Conservation (phyloP, 2,329 filamentous ascomycete genomes). For the Sarocladium strictum region DNA sequence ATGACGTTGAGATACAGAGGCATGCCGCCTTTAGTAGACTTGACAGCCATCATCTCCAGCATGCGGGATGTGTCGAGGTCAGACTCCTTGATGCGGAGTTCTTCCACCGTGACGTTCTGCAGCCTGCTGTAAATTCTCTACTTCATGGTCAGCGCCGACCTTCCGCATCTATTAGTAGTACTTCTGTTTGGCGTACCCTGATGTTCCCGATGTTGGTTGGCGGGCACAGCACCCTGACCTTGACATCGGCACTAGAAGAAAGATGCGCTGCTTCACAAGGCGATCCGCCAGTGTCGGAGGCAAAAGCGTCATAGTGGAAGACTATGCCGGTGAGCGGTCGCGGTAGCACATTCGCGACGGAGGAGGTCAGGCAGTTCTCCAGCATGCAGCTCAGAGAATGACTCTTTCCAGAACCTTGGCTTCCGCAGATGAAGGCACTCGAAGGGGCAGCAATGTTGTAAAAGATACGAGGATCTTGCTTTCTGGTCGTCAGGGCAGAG, state of each 20-base stretch:
- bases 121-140: slow-evolving; percentile 35
- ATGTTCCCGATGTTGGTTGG: slow-evolving; percentile 23
- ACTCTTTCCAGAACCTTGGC: slow-evolving; percentile 59
- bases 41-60: slow-evolving; percentile 54
- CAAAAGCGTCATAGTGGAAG: slow-evolving; percentile 58
- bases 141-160: no score
- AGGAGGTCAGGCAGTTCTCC: slow-evolving; percentile 50
- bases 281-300: slow-evolving; percentile 37
- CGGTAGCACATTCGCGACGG: slow-evolving; percentile 36
- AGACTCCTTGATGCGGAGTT: slow-evolving; percentile 42
- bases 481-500: not conserved
- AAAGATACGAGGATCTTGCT: slow-evolving; percentile 29
- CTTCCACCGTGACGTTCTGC: slow-evolving; percentile 38
- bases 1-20: slow-evolving; percentile 56
- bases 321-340: slow-evolving; percentile 53
- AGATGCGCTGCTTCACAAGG: slow-evolving; percentile 57
- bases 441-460: slow-evolving; percentile 45
- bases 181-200: slow-evolving; percentile 18
- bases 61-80: slow-evolving; percentile 53
- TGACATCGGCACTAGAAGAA: slow-evolving; percentile 33
- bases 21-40: slow-evolving; percentile 25
- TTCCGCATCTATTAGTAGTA: no score
- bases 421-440: slow-evolving; percentile 58
- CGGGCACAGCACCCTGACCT: slow-evolving; percentile 48
- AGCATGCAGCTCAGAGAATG: slow-evolving; percentile 51